These are phyloP conservation scores for Vaccinium vitisidaea DNA, from an alignment of 148 eudicot species.

Conservation along the genomic window DNA sequence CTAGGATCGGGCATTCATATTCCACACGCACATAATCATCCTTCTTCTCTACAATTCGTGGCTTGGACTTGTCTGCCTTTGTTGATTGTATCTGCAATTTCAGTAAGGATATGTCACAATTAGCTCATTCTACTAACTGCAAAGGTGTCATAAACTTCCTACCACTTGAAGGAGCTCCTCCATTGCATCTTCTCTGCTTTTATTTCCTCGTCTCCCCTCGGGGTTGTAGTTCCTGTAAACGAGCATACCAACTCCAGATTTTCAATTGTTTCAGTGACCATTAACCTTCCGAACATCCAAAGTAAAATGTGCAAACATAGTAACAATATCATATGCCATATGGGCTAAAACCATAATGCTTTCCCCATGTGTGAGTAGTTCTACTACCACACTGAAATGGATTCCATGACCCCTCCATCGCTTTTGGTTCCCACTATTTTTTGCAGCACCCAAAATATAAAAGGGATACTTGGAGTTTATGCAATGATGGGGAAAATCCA, in stretches of 20 bases:
- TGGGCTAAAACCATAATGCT: background rate
- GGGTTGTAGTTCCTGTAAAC: conserved; percentile 82
- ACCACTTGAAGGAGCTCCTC: conserved; percentile 90
- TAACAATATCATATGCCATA: background rate
- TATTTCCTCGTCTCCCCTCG: conserved; percentile 60
- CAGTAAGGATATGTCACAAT: background rate
- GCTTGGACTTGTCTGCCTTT: conserved; percentile 74
- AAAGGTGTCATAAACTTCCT: conserved; percentile 14
- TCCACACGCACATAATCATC: conserved; percentile 80
- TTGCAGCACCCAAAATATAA: no score
- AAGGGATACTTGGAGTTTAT: no score
- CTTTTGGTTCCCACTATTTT: background rate
- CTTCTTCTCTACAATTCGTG: conserved; percentile 61
- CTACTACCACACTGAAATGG: background rate
- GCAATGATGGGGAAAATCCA: no score
- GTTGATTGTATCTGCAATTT: conserved; percentile 69
- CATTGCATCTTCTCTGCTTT: conserved; percentile 72
- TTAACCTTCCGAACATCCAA: background rate
- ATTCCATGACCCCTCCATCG: background rate
- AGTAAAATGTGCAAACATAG: background rate
- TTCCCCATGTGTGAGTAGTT: background rate
- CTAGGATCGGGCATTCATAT: conserved; percentile 80
- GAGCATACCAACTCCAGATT: background rate
- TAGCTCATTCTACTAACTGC: background rate
- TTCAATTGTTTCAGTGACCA: background rate